Base-by-base conservation (phyloP, 352 stramenopile species). In the Pythium periplocum region DNA sequence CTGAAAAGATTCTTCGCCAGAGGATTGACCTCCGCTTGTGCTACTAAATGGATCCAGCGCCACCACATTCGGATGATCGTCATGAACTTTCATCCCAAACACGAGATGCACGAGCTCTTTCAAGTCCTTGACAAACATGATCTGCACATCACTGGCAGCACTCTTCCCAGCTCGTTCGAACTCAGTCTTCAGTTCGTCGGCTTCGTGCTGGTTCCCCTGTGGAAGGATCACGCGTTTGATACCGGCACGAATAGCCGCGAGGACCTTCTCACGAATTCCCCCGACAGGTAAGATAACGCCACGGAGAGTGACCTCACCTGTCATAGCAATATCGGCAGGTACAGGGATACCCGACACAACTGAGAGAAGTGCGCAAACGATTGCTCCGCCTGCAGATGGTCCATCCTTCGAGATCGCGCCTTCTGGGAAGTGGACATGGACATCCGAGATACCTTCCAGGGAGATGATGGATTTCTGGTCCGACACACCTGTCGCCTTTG, bases 361-460 rank as follows among this genome's bases (percentile, higher is more conserved):
- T 2, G 85, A 96, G 4, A 96, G 55, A 42, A 96, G 64, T 33
- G 89, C 86, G 5, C 75, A 91, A 9, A 94, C 82, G 50, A 96
- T 96, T 1, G 89, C 85, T 5, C 88, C 73, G 12, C 87, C 89
- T 4, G 89, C 87, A 3, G 83, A 96, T 8, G 89, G 87, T 4
- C 89, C 86, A 50, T 97, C 89, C 56, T 97, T 97, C 4, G 87
- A 78, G 30, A 92, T 93, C 6, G 85, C 89, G 41, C 86, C 89
- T 64, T 94, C 86, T 0, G 89, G 88, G 38, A 97, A 93, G 55
- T 96, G 87, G 3, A 96, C 66, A 53, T 97, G 87, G 5, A 97
- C 67, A 49, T 88, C 82, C 5, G 72, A 78, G 44, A 90, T 72
- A 17, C 61, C 64, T 42, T 88, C 61, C 35, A 90, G 45, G 3